Evolutionary conservation across 2,329 filamentous ascomycete species (phyloP), one percentile per base, ranked within the genome.

Genomic region (Xylariaceae sp.): DNA sequence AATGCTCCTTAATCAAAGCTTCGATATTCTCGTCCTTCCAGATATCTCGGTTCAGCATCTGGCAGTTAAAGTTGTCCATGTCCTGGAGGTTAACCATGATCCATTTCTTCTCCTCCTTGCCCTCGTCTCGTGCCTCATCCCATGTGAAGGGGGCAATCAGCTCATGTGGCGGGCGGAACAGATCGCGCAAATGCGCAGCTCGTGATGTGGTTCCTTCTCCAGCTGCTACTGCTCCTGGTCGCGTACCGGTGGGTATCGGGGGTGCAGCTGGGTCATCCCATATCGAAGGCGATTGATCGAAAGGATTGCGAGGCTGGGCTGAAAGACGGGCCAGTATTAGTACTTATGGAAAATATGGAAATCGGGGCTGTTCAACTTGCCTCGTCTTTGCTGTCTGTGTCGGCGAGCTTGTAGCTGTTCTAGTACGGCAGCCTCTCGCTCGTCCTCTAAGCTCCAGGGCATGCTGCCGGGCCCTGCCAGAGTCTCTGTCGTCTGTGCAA

Each of bases 61-160:
- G 94, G 68, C 94, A 99, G 68, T 94, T 88, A 68, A 99, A 99
- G 62, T 96, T 85, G 33, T 88, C 88, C 57, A 89, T 83, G 65
- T 99, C 91, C 69, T 99, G 94, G 14, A 99, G 84, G 66, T 99
- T 97, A 54, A 96, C 90, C 59, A 99, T 71, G 42, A 99, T 81
- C 94, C 94, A 99, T 68, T 95, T 96, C 74, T 90, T 85, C 27
- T 85, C 79, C 41, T 90, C 87, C 66, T 94, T 95, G 52, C 92
- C 94, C 60, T 90, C 78, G 14, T 91, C 82, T 47, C 94, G 83
- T 12, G 90, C 94, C 50, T 86, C 80, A 57, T 96, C 89, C 85
- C 89, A 96, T n/a, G 82, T 74, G 31, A 89, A 69, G 32, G 82
- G 81, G 18, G 82, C 83, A 75, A 99, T 96, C 39, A 99, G 73